Base-by-base conservation (phyloP, 1,284 basidiomycete species). In the Pascua sp. region DNA sequence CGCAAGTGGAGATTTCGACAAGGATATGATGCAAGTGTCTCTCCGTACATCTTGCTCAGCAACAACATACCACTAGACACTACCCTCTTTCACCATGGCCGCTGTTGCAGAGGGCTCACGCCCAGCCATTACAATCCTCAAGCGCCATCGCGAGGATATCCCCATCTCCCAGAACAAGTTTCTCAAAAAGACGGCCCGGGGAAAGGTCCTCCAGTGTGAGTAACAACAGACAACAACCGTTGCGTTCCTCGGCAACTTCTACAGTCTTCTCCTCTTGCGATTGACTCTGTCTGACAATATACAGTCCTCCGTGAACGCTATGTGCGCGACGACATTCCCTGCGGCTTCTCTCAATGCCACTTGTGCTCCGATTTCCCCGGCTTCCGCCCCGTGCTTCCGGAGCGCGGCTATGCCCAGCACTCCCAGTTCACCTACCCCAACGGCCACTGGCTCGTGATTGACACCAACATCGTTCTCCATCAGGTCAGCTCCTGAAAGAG, bases 381-480 rank as follows among this genome's bases (percentile, higher is more conserved):
- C 11, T 72, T 66, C 60, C 63, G 67, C 50, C 66, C 73, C 58
- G 80, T 70, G 47, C 81, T 86, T 18, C 86, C 84, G 44, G 67
- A 67, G 18, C 65, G 73, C 3, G 86, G 86, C 8, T 83, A 83
- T 51, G 67, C 74, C 8, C 74, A 78, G 85, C 76, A 80, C 78
- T 47, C 68, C 70, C 69, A 69, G 53, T 72, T 67, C 59, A 60
- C 56, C 24, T 60, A 57, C 16, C 63, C 60, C 17, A 57, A 67
- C 18, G 76, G 89, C 0, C 91, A 97, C 71, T 94, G 88, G 73
- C 75, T 98, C 37, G 79, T 99, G 5, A 88, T 95, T 13, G 96
- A 99, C 76, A 98, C 96, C 24, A 99, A 99, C 76, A 85, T 97
- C 8, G 91, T 98, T 65, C 81, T 99, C 11, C 86, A 91, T 43